Conservation (phyloP, 1,284 basidiomycete genomes). For the Naganishia sp. region DNA sequence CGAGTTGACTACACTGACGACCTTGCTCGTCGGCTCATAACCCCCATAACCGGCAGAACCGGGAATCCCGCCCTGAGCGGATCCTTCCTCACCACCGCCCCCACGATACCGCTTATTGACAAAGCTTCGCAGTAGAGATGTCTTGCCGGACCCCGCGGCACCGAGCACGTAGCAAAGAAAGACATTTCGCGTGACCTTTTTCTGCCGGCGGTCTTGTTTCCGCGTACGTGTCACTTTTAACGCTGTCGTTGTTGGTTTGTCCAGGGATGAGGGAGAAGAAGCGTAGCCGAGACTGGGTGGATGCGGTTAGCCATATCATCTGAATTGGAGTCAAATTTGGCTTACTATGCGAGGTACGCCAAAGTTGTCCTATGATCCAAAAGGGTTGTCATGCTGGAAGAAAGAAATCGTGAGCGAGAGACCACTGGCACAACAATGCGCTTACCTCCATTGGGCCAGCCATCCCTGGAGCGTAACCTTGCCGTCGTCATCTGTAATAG, state of each 20-base stretch:
- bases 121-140: constrained; percentile 79
- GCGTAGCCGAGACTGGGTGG: constrained; percentile 53
- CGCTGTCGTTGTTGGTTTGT: constrained; percentile 65
- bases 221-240: constrained; percentile 77
- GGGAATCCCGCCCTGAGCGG: background rate
- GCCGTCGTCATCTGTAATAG: constrained; percentile 83
- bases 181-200: constrained; percentile 82
- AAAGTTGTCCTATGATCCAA: constrained; percentile 88
- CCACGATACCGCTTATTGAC: constrained; percentile 69
- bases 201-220: constrained; percentile 81
- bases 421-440: constrained; percentile 8
- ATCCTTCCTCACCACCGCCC: constrained; percentile 47
- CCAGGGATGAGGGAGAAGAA: constrained; percentile 50
- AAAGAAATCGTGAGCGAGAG: background rate
- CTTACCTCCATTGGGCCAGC: constrained; percentile 96
- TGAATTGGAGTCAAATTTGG: constrained; percentile 64
- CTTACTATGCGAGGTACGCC: constrained; percentile 85
- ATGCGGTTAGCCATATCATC: constrained; percentile 48
- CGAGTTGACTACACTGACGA: constrained; percentile 88
- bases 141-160: constrained; percentile 94
- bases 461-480: constrained; percentile 94
- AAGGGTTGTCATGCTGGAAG: constrained; percentile 86
- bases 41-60: constrained; percentile 50
- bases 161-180: constrained; percentile 92
- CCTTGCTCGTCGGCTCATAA: constrained; percentile 85